phyloP scores from a whole-genome alignment of 129 eudicot species.

The Chrysanthemum seticuspe region DNA sequence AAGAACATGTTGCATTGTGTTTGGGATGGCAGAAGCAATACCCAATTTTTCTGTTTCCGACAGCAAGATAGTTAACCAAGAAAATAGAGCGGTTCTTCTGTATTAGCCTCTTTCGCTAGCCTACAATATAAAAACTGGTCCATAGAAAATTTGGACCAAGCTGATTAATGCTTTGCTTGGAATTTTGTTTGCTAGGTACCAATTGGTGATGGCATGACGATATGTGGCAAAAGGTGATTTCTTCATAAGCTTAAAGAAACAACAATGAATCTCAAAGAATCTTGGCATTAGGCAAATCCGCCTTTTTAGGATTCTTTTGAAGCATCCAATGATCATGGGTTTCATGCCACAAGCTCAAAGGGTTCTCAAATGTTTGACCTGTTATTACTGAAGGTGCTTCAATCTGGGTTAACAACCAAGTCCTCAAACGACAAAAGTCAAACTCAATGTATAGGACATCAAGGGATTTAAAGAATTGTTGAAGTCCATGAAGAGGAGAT shows the following conservation, averaged over 20 bases:
- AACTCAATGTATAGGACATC: no score
- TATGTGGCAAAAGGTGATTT: slow-evolving; percentile 70
- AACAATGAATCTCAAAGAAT: not conserved
- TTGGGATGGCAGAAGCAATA: not conserved
- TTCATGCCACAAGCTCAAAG: no score
- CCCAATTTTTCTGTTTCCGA: not conserved
- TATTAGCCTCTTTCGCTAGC: not conserved
- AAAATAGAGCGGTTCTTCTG: not conserved
- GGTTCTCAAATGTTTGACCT: no score
- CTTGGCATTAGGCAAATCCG: no score
- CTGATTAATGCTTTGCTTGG: slow-evolving; percentile 13
- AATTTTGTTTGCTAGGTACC: slow-evolving; percentile 58
- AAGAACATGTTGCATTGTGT: not conserved
- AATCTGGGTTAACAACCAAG: no score
- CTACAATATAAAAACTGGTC: not conserved
- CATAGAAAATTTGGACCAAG: slow-evolving; percentile 17
- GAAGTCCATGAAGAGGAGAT: no score
- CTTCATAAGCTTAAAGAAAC: slow-evolving; percentile 6
- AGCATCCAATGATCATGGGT: no score
- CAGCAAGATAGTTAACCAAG: not conserved
- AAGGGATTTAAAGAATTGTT: no score
- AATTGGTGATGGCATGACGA: slow-evolving; percentile 96
- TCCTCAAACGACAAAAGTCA: no score
- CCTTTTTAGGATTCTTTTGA: no score
- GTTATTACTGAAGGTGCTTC: no score